Conservation (phyloP, 1,139 yeast species). For the Blastobotrys capitulatus region DNA sequence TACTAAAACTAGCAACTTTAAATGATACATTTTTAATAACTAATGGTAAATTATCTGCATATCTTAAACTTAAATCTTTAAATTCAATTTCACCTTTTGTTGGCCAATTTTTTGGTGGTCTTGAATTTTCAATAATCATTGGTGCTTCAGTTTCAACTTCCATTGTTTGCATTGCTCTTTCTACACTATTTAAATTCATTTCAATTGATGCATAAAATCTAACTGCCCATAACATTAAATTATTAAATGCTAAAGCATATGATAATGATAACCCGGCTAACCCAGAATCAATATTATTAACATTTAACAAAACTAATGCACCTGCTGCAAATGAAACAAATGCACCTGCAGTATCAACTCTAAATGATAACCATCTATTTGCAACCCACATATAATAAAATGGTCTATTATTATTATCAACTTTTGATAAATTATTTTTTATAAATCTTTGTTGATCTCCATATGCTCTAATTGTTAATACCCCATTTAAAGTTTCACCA, state of each 20-base stretch:
- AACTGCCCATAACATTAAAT: slow-evolving; percentile 86
- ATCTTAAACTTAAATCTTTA: slow-evolving; percentile 70
- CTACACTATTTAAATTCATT: slow-evolving; percentile 96
- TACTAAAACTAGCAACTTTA: slow-evolving; percentile 66
- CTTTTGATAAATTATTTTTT: slow-evolving; percentile 68
- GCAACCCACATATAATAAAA: slow-evolving; percentile 94
- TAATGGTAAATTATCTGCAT: slow-evolving; percentile 80
- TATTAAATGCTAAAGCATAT: slow-evolving; percentile 85
- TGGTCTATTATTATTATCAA: slow-evolving; percentile 84
- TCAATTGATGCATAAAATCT: slow-evolving; percentile 84
- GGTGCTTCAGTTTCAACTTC: slow-evolving; percentile 82
- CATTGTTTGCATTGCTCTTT: slow-evolving; percentile 78
- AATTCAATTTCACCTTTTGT: slow-evolving; percentile 72
- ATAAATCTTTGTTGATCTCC: slow-evolving; percentile 87
- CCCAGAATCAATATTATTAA: slow-evolving; percentile 77
- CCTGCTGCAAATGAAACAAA: slow-evolving; percentile 78
- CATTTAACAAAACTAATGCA: slow-evolving; percentile 60
- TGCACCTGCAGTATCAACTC: slow-evolving; percentile 83
- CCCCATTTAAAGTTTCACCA: slow-evolving; percentile 87
- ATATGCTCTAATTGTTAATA: slow-evolving; percentile 91
- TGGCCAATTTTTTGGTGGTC: slow-evolving; percentile 84
- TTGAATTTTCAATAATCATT: slow-evolving; percentile 53
- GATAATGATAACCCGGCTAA: slow-evolving; percentile 92
- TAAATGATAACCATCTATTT: slow-evolving; percentile 87
- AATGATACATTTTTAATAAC: slow-evolving; percentile 86